Base-by-base conservation (phyloP, 73 alveolate species). In the Paramecium sexaurelia region DNA sequence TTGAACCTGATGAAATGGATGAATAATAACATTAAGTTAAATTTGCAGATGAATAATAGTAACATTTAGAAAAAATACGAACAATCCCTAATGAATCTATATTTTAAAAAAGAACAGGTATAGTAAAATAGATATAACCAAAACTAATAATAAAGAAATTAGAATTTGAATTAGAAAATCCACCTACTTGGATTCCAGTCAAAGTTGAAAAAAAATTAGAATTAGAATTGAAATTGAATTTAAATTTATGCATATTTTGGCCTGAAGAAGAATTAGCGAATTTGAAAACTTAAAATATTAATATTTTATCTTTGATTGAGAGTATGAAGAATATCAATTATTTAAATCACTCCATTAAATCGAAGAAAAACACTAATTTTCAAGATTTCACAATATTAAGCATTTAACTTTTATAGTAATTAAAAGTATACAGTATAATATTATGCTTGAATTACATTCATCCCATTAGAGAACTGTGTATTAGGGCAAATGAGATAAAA, bases 191-290 rank as follows among this genome's bases (percentile, higher is more conserved):
- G 90, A 24, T 78, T 19, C 90, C 90, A 9, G 27, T 78, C 29
- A 78, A 33, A 78, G 22, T 45, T 36, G 68, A 78, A 43, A 41
- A 78, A 78, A 40, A 40, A 78, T 41, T 78, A 45, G 40, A 41
- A 11, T 22, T 9, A 78, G 90, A 20, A 39, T 41, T 41, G 51
- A 37, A 33, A 71, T 11, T 78, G 9, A 45, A 39, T n/a, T 78
- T 78, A 43, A 45, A 45, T 39, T 45, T 78, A 78, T 39, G 75
- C 33, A 40, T 78, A 39, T 78, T 78, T 78, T 78, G 73, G 75
- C 55, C 90, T 39, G 90, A 78, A 78, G 90, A 78, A 13, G 90
- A 78, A 5, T 24, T 78, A 41, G 36, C 36, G 9, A 29, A 37
- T 29, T 78, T 78, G 29, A 41, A 17, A 5, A 24, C 29, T 5